These are phyloP conservation scores for Castanopsis chinensis DNA, from an alignment of 306 rosid genomes.

Conservation along the genomic window DNA sequence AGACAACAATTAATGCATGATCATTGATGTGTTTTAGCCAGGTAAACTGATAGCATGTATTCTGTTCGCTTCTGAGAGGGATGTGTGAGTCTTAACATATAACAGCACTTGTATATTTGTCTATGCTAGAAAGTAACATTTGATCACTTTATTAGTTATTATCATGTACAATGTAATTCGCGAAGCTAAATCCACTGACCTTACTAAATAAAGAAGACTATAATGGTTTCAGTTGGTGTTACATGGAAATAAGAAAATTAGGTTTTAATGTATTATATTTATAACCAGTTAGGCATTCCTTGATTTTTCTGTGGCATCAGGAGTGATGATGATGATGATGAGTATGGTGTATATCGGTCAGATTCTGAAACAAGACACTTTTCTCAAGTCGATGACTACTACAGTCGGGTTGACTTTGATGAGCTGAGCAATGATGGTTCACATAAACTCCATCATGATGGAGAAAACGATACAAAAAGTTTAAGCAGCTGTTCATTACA, in stretches of 20 bases:
- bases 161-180: not conserved
- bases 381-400: slow-evolving; percentile 54
- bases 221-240: slow-evolving; percentile 5
- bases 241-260: not conserved
- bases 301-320: slow-evolving; percentile 44
- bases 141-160: slow-evolving; percentile 6
- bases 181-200: slow-evolving; percentile 1
- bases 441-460: slow-evolving; percentile 47
- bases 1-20: not conserved
- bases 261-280: not conserved
- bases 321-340: slow-evolving; percentile 72
- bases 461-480: slow-evolving; percentile 35
- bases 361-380: slow-evolving; percentile 52
- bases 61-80: not conserved
- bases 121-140: not conserved
- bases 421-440: slow-evolving; percentile 53
- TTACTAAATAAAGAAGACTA: not conserved
- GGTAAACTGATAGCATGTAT: slow-evolving; percentile 4
- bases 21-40: not conserved
- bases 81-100: not conserved
- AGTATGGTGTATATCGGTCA: slow-evolving; percentile 50
- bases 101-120: not conserved
- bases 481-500: slow-evolving; percentile 41
- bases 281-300: slow-evolving; percentile 24
- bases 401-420: slow-evolving; percentile 51